Evolutionary conservation across 495 filamentous ascomycete genomes (phyloP).

Genomic region (Pseudoneurospora amorphoporcata): DNA sequence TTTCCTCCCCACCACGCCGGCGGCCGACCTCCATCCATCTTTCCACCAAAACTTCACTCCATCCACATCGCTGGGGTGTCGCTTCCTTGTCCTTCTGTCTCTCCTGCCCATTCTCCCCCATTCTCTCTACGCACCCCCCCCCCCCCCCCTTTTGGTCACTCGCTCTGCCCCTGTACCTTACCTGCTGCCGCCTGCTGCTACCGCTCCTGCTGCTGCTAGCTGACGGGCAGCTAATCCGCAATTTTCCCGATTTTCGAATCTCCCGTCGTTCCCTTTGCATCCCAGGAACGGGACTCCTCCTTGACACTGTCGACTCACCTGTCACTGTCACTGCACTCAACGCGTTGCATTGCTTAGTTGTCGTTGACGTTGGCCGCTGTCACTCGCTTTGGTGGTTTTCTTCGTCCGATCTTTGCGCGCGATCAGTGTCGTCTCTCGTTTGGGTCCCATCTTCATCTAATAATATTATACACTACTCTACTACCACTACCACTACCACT

Average conservation of each 20-base stretch:
- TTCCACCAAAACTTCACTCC: background rate
- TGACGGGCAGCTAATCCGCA: background rate
- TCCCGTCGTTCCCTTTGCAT: background rate
- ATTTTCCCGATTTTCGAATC: background rate
- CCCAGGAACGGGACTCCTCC: background rate
- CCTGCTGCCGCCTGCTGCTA: background rate
- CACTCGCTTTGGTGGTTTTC: slow-evolving; percentile 42
- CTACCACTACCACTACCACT: background rate
- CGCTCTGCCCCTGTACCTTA: background rate
- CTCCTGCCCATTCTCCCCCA: background rate
- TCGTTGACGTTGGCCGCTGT: slow-evolving; percentile 20
- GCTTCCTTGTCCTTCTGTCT: background rate
- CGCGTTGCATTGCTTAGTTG: slow-evolving; percentile 3
- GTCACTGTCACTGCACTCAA: background rate
- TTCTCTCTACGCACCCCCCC: background rate
- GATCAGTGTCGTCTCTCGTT: background rate
- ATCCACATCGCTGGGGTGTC: background rate
- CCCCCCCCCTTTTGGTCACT: background rate
- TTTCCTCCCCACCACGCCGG: background rate
- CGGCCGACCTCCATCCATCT: background rate
- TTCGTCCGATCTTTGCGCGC: slow-evolving; percentile 28
- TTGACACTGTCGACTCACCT: background rate
- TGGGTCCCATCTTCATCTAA: background rate
- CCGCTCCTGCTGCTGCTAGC: background rate
- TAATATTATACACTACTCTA: background rate